These are phyloP conservation scores for Pseudogymnoascus sp. DNA, from an alignment of 2,329 filamentous ascomycete genomes.

Conservation along the genomic window DNA sequence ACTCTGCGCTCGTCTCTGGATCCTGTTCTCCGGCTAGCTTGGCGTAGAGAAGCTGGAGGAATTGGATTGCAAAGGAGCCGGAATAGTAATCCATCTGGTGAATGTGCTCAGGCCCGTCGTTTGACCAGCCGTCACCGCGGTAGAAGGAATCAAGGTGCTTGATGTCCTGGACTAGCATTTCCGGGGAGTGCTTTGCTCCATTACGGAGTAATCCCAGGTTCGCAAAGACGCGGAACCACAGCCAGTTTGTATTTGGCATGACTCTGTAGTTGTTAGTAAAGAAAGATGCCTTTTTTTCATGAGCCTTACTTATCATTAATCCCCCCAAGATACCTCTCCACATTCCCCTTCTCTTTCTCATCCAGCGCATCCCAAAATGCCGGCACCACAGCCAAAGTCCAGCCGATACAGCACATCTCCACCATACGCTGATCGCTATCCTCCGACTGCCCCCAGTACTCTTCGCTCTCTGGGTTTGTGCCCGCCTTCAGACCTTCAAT, in stretches of 20 bases:
- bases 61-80: slow-evolving; percentile 75
- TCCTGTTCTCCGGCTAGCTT: slow-evolving; percentile 62
- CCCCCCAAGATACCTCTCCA: slow-evolving; percentile 65
- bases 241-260: slow-evolving; percentile 64
- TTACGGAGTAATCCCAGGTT: slow-evolving; percentile 74
- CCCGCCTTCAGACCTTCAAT: slow-evolving; percentile 64
- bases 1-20: slow-evolving; percentile 59
- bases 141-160: slow-evolving; percentile 75
- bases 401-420: slow-evolving; percentile 75
- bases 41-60: slow-evolving; percentile 69
- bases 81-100: slow-evolving; percentile 86
- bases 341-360: slow-evolving; percentile 55
- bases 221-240: slow-evolving; percentile 81
- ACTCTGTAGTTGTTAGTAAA: slow-evolving; percentile 46
- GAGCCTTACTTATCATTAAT: slow-evolving; percentile 69
- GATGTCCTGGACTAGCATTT: slow-evolving; percentile 67
- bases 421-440: slow-evolving; percentile 81
- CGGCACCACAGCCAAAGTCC: slow-evolving; percentile 60
- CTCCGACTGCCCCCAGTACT: slow-evolving; percentile 72
- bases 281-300: background rate
- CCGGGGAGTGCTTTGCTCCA: slow-evolving; percentile 63
- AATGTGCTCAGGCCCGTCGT: slow-evolving; percentile 71
- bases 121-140: slow-evolving; percentile 75
- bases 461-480: slow-evolving; percentile 61
- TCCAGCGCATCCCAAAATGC: slow-evolving; percentile 49